A percentile compares a stretch with the other conserved stretches of the same genome.
These are phyloP conservation scores for Meira nashicola DNA, from an alignment of 1,284 basidiomycete genomes.

Conservation along the genomic window DNA sequence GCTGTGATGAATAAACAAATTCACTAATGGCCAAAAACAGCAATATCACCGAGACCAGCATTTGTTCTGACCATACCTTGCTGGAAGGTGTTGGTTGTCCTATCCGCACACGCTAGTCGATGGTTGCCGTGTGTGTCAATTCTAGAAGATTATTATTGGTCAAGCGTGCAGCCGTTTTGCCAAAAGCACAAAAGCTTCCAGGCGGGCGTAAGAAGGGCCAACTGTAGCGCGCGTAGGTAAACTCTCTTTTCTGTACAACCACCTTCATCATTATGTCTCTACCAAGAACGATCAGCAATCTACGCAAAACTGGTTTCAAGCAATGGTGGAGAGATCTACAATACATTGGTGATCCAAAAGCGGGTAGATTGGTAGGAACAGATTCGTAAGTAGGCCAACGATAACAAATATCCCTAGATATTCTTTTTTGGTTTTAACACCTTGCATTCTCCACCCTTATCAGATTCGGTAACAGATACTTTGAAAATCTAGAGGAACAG, in stretches of 20 bases:
- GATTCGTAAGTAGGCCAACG: constrained; percentile 21
- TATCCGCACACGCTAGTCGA: too few species aligned
- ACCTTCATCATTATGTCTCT: constrained; percentile 35
- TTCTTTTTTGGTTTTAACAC: background rate
- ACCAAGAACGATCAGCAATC: constrained; percentile 41
- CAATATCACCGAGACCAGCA: background rate
- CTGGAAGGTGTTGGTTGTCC: too few species aligned
- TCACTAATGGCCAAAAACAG: background rate
- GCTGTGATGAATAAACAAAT: background rate
- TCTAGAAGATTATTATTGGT: background rate
- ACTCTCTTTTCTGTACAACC: too few species aligned
- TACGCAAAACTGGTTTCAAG: constrained; percentile 37
- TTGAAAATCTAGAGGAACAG: constrained; percentile 48
- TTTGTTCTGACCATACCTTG: too few species aligned
- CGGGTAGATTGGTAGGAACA: constrained; percentile 44
- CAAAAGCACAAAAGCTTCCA: too few species aligned
- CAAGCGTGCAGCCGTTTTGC: too few species aligned
- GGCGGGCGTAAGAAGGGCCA: too few species aligned
- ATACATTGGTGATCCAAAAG: constrained; percentile 51
- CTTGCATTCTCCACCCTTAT: background rate
- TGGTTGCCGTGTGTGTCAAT: too few species aligned
- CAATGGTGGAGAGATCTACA: constrained; percentile 46
- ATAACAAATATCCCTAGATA: background rate
- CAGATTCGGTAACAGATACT: constrained; percentile 49
- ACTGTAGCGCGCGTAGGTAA: too few species aligned